Evolutionary conservation across 768 basidiomycete genomes (phyloP).

Genomic region (Obba rivulosa): DNA sequence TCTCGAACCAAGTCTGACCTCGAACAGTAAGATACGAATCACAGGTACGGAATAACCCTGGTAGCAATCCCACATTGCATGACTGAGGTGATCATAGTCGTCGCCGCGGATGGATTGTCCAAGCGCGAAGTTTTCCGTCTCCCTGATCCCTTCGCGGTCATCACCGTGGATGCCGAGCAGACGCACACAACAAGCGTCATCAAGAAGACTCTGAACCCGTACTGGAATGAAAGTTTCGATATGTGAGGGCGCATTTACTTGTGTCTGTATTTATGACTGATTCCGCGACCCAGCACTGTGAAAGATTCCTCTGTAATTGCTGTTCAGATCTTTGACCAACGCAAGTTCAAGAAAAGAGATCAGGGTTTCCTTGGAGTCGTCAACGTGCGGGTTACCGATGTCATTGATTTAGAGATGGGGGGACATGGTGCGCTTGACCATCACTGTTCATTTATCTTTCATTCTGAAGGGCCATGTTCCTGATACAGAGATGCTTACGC

Average conservation of each 20-base stretch:
- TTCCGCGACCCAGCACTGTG: conserved; percentile 57
- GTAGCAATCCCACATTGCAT: neutral
- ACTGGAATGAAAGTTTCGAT: conserved; percentile 98
- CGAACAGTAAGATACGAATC: conserved; percentile 62
- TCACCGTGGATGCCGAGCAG: conserved; percentile 97
- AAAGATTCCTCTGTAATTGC: conserved; percentile 98
- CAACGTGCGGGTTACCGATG: conserved; percentile 87
- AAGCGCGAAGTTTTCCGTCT: conserved; percentile 96
- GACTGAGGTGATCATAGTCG: conserved; percentile 50
- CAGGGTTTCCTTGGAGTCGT: conserved; percentile 98
- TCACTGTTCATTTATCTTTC: neutral
- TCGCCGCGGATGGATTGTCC: conserved; percentile 89
- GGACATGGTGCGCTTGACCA: conserved; percentile 73
- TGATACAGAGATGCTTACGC: conserved; percentile 78
- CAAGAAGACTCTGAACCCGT: conserved; percentile 91
- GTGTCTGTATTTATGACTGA: neutral
- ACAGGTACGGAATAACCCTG: conserved; percentile 45
- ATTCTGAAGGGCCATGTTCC: neutral
- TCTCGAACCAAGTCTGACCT: neutral
- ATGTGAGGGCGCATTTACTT: conserved; percentile 50
- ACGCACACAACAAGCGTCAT: conserved; percentile 96
- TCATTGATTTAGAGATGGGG: conserved; percentile 85
- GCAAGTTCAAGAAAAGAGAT: conserved; percentile 97
- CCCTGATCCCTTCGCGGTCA: conserved; percentile 96
- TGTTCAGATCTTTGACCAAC: conserved; percentile 98